Base-by-base conservation (phyloP, 805 yeast genomes). In the Candida koratica region DNA sequence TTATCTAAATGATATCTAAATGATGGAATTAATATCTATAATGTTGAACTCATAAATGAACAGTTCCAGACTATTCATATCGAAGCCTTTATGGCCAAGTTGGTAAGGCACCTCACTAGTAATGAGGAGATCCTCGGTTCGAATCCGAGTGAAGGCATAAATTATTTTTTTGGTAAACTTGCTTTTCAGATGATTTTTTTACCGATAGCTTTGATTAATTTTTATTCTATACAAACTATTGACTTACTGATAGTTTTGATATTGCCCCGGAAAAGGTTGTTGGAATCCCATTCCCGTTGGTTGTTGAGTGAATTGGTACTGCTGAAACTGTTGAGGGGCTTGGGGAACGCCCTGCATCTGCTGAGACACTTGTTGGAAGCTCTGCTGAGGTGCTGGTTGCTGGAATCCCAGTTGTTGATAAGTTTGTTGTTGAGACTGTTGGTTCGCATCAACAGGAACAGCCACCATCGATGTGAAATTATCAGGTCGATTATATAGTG, bases 401-500 rank as follows among this genome's bases (percentile, higher is more conserved):
- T 34, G 41, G 14, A 25, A 17, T n/a, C 29, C 32, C 8, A 32
- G 38, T 40, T n/a, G 43, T 36, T 8, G 46, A n/a, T 24, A 14
- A 14, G 34, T 44, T 16, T 26, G 41, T n/a, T 33, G 43, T 24
- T 42, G 50, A n/a, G 35, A 50, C 19, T 30, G 46, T 18, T 26
- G 38, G 14, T 39, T 39, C 17, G 25, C 41, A 5, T 41, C 40
- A 15, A 40, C 51, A 7, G 55, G 52, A 5, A 42, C 51, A 2
- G 53, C 58, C n/a, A 54, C 60, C 28, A 53, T 53, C 4, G 67
- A 47, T 7, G 55, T 37, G 31, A 45, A 48, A 25, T 38, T 44
- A 24, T 49, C 54, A 3, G 69, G 67, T 53, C 59, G 73, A 51
- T 51, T 60, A 44, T 70, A 72, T 42, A 71, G 52, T 3, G 70